Percentiles rank a stretch among this genome's conserved stretches.
These are phyloP conservation scores for Immersiella caudata DNA, from an alignment of 495 filamentous ascomycete species.

Conservation along the genomic window DNA sequence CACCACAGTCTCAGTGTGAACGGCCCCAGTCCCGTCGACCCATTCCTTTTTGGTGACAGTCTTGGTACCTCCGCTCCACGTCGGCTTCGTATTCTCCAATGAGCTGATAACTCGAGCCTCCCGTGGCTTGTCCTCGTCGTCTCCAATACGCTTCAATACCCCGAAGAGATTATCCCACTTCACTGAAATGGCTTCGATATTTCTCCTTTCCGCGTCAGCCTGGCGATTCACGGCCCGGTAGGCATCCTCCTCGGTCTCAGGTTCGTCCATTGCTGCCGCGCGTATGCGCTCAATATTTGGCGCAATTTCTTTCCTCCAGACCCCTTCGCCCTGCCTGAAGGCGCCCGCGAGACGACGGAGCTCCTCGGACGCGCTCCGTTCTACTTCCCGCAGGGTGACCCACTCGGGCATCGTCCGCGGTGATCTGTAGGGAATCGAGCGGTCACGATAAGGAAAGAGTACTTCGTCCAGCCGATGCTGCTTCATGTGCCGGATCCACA, in stretches of 20 bases:
- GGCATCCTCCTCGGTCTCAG: conserved; percentile 5
- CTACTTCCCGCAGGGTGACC: conserved; percentile 16
- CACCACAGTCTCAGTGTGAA: conserved; percentile 27
- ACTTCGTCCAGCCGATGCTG: neutral
- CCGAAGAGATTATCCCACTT: neutral
- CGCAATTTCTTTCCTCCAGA: neutral
- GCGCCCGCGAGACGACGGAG: neutral
- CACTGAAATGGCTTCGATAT: neutral
- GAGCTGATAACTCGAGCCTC: conserved; percentile 1
- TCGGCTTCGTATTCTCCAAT: neutral
- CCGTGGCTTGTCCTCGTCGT: conserved; percentile 2
- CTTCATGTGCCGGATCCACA: neutral
- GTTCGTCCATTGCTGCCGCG: neutral
- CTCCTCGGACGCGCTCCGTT: neutral
- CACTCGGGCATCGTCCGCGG: conserved; percentile 31
- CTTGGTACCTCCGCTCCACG: conserved; percentile 21
- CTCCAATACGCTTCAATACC: conserved; percentile 15
- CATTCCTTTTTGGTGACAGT: conserved; percentile 23
- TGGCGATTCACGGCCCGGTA: neutral
- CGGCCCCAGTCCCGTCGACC: conserved; percentile 25
- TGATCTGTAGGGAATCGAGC: conserved; percentile 10
- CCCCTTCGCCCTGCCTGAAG: neutral
- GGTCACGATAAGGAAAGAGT: conserved; percentile 6
- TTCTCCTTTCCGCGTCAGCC: neutral
- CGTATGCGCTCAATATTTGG: neutral